Evolutionary conservation across 306 rosid genomes (phyloP), one percentile per base, ranked within the genome.

Genomic region (Glycine tomentella): DNA sequence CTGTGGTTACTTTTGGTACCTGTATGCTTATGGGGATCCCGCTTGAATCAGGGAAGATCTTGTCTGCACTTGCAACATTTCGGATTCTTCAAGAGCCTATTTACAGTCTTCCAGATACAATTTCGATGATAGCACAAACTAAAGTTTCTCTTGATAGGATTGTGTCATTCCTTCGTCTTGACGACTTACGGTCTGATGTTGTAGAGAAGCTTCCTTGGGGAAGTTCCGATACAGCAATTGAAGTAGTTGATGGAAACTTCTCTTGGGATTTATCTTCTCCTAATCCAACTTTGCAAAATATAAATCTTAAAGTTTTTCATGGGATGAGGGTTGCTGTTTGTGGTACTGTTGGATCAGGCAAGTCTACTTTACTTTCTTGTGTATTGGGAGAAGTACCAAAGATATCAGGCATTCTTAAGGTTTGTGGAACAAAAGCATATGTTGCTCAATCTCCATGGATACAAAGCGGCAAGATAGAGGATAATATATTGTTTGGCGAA

Each of bases 391-490:
- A 94, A 86, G 88, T 94, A 25, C 94, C 97, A n/a, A 92, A 87
- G 87, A 72, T 87, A 70, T 88, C 93, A 1, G 97, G 98, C 51
- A 62, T 55, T 7, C 38, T 92, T 52, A 91, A 72, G 82, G 87
- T 94, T 75, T 94, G 98, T 71, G 97, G 98, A 48, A 82, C 92
- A 38, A 92, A 88, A 90, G 98, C 98, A 69, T 94, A 90, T 52
- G 97, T 91, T 57, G 81, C 97, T 85, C 98, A 94, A 81, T 94
- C 97, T 9, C 93, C 98, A 25, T 94, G 98, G 97, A 91, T 94
- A 86, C 98, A 91, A 66, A 94, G 97, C 52, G 98, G 97, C 9
- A 92, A 87, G 86, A 85, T 94, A 55, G 98, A 92, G 79, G 90
- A 92, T 36, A 94, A 92, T 80, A 91, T 91, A 78, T 75, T 94